Base-by-base conservation (phyloP, 495 filamentous ascomycete species). In the Lasiosphaeriaceae sp. region DNA sequence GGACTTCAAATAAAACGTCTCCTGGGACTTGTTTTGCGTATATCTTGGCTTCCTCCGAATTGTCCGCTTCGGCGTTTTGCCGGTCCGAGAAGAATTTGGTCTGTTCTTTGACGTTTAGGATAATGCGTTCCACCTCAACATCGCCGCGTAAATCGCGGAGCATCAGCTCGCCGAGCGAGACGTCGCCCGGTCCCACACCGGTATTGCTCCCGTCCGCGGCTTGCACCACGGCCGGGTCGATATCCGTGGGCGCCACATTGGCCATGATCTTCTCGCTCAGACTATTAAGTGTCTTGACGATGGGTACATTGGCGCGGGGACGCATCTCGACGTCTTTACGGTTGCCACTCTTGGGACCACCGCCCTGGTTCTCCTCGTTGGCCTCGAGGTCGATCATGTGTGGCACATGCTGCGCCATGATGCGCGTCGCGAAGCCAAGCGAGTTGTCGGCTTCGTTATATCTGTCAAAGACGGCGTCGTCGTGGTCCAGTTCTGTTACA, bases 231-330 rank as follows among this genome's bases (percentile, higher is more conserved):
- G 57, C 56, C 11, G 56, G 78, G 55, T 90, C 83, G 20, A 78
- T 71, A 65, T 96, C 94, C 5, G 86, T 81, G 1, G 90, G 87
- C 5, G 86, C 80, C 17, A 95, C 90, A 55, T 90, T 87, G 29
- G 87, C 87, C 77, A 98, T 87, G 60, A 98, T 86, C 67, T 94
- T 97, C 63, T 91, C 88, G 63, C 88, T 94, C 52, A 96, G 76
- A 52, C 76, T 87, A 68, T 98, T 98, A 47, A 97, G 73, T 0
- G 88, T 89, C 34, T 86, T 83, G 62, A 97, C 86, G 50, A 96
- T 92, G 41, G 74, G 73, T 5, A 75, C 64, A 46, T 80, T 75
- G 39, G 66, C 62, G 39, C 73, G 66, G 1, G 90, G 90, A 45
- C 89, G 80, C 93, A 97, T 97, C 50, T 91, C 90, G 19, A 86